phyloP scores from a whole-genome alignment of 1,284 basidiomycete genomes.

The Malassezia yamatoensis region DNA sequence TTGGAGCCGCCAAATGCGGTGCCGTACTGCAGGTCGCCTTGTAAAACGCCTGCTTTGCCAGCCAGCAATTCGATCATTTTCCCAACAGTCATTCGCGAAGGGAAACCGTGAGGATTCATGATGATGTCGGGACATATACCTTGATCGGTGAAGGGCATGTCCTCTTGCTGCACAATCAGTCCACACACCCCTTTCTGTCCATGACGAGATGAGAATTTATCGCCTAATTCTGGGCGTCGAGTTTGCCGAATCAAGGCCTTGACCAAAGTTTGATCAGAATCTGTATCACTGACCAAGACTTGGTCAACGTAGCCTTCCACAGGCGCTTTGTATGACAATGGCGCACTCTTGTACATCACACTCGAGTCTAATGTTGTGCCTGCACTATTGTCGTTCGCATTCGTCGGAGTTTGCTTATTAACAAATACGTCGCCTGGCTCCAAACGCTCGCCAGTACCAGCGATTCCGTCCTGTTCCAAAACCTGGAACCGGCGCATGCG shows the following conservation, averaged over 20 bases:
- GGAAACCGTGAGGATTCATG: conserved; percentile 99
- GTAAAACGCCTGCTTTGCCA: conserved; percentile 68
- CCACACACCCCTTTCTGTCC: conserved; percentile 99
- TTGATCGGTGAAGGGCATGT: conserved; percentile 98
- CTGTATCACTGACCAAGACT: conserved; percentile 87
- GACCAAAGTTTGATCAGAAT: conserved; percentile 84
- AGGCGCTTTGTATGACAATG: conserved; percentile 37
- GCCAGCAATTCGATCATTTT: conserved; percentile 98
- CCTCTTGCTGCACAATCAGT: conserved; percentile 92
- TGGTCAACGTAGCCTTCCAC: conserved; percentile 93
- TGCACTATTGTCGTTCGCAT: conserved; percentile 60
- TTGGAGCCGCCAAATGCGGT: conserved; percentile 95
- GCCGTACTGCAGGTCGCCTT: conserved; percentile 77
- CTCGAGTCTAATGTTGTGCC: conserved; percentile 24
- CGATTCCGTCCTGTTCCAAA: conserved; percentile 81
- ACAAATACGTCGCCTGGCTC: conserved; percentile 89
- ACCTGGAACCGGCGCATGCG: conserved; percentile 74
- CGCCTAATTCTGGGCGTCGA: conserved; percentile 85
- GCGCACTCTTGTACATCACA: conserved; percentile 54
- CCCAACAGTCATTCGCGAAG: conserved; percentile 94
- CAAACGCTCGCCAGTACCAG: conserved; percentile 85
- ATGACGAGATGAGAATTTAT: conserved; percentile 96
- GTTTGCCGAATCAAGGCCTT: conserved; percentile 98
- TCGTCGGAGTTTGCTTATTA: conserved; percentile 89
- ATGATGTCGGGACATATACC: conserved; percentile 94